phyloP scores from a whole-genome alignment of 164 flowering plant species.

The Euptelea pleiosperma region DNA sequence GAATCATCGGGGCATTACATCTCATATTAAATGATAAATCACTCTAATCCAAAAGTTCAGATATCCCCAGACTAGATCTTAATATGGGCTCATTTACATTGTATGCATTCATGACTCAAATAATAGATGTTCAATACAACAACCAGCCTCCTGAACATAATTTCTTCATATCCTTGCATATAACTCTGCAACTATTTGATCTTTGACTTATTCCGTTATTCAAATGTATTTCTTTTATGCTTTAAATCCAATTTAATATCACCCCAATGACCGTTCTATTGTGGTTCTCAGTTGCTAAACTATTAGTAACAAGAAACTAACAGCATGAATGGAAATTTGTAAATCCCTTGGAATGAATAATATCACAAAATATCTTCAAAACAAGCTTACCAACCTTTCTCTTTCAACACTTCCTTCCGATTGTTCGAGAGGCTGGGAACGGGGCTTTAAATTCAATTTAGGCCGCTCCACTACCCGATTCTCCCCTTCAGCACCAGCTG shows the following conservation, averaged over 20 bases:
- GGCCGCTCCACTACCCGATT: slow-evolving; percentile 57
- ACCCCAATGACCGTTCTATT: not conserved
- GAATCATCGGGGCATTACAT: not conserved
- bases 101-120: not conserved
- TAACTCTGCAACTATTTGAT: not conserved
- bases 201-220: not conserved
- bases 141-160: not conserved
- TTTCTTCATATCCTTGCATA: not conserved
- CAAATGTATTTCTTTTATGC: not conserved
- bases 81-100: not conserved
- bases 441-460: slow-evolving; percentile 73
- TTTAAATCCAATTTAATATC: not conserved
- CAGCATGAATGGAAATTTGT: not conserved
- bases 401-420: slow-evolving; percentile 37
- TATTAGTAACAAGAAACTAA: not conserved
- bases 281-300: not conserved
- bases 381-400: slow-evolving; percentile 48
- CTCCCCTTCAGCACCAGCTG: slow-evolving; percentile 38
- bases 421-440: slow-evolving; percentile 59
- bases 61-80: not conserved
- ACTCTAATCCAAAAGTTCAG: not conserved
- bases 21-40: not conserved
- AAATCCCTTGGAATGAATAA: not conserved
- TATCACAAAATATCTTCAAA: not conserved
- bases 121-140: not conserved